Conservation (phyloP, 139 green algal genomes). For the Penium margaritaceum region DNA sequence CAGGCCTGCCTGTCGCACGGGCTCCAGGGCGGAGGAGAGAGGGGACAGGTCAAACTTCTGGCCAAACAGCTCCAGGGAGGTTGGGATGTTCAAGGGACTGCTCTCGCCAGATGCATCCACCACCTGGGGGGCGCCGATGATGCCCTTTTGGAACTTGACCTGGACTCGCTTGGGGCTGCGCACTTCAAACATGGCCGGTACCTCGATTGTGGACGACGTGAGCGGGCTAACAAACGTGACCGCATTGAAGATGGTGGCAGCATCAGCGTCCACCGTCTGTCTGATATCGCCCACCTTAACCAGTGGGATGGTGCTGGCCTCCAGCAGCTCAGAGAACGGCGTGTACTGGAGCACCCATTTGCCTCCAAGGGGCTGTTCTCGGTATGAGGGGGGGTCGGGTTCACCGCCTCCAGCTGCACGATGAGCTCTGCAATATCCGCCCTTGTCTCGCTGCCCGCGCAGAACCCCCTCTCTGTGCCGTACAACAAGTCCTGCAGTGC, state of each 20-base stretch:
- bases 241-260: conserved; percentile 68
- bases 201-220: conserved; percentile 52
- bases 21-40: conserved; percentile 14
- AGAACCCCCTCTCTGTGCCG: conserved; percentile 73
- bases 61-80: conserved; percentile 16
- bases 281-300: conserved; percentile 75
- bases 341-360: conserved; percentile 46
- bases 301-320: conserved; percentile 65
- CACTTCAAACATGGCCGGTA: conserved; percentile 70
- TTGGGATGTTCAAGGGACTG: too few species aligned
- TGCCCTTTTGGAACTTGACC: conserved; percentile 47
- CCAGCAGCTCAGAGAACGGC: conserved; percentile 76
- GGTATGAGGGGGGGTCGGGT: conserved; percentile 66
- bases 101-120: not conserved
- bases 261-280: conserved; percentile 67
- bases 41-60: conserved; percentile 23
- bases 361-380: conserved; percentile 62
- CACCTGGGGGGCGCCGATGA: conserved; percentile 23
- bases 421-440: conserved; percentile 87
- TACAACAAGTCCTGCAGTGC: conserved; percentile 76
- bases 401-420: conserved; percentile 79
- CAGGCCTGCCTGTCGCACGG: conserved; percentile 21
- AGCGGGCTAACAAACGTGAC: conserved; percentile 60
- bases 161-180: conserved; percentile 76
- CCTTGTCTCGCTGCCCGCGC: conserved; percentile 62